phyloP scores from a whole-genome alignment of 768 basidiomycete species.

The Mycena floridula region DNA sequence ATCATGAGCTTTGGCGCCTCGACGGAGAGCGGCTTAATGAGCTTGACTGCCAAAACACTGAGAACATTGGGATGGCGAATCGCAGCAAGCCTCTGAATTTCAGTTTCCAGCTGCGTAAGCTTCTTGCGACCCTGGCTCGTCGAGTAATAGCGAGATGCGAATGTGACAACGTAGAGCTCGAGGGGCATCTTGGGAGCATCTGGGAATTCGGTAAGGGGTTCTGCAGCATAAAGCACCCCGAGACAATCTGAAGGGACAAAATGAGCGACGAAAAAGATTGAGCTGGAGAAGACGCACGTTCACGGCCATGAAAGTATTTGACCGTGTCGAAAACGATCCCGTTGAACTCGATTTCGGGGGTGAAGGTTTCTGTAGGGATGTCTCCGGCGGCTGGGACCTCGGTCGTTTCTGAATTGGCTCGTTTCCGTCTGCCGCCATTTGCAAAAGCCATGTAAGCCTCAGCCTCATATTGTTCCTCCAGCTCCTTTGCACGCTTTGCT shows the following conservation, averaged over 20 bases:
- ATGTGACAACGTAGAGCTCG: conserved; percentile 62
- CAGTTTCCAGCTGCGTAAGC: conserved; percentile 57
- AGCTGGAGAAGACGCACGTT: conserved; percentile 35
- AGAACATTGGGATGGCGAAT: conserved; percentile 65
- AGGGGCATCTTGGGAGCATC: conserved; percentile 48
- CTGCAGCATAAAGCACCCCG: conserved; percentile 65
- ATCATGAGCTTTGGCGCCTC: conserved; percentile 53
- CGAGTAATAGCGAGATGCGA: conserved; percentile 63
- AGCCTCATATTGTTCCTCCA: conserved; percentile 61
- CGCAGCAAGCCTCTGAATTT: conserved; percentile 52
- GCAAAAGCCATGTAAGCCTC: conserved; percentile 54
- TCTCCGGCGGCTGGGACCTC: conserved; percentile 50
- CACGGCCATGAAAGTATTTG: conserved; percentile 65
- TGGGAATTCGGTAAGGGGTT: conserved; percentile 67
- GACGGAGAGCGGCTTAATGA: conserved; percentile 42
- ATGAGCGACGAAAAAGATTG: neutral
- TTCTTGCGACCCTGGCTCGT: conserved; percentile 68
- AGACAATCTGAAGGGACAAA: conserved; percentile 40
- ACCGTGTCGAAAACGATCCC: conserved; percentile 59
- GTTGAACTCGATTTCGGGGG: conserved; percentile 46
- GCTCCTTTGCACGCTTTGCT: conserved; percentile 47
- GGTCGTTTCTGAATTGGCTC: conserved; percentile 67
- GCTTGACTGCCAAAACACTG: conserved; percentile 61
- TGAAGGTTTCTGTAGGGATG: conserved; percentile 58
- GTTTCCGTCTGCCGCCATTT: conserved; percentile 47